A percentile compares a stretch with the other conserved stretches of the same genome.
phyloP scores from a whole-genome alignment of 768 basidiomycete genomes.

The Mycena capillaripes region DNA sequence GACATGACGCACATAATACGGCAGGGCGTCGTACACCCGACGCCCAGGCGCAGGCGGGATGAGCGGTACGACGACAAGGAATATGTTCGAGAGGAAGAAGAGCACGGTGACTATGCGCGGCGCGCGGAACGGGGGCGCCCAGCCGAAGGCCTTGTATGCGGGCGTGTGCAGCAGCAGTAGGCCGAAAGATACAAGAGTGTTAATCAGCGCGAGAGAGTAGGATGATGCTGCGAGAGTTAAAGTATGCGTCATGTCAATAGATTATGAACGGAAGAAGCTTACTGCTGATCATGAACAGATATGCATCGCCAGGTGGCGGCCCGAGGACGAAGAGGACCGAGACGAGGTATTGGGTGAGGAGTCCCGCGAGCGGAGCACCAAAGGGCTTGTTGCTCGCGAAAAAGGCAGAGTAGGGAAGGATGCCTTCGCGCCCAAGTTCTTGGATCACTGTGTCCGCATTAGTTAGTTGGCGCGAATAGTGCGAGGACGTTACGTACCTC shows the following conservation, averaged over 20 bases:
- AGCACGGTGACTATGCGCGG: constrained; percentile 62
- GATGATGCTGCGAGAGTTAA: constrained; percentile 61
- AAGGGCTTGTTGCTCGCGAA: constrained; percentile 83
- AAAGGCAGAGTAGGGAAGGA: constrained; percentile 74
- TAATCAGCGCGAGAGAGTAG: constrained; percentile 70
- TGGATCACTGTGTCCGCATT: constrained; percentile 66
- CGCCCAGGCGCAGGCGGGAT: constrained; percentile 70
- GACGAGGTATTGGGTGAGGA: constrained; percentile 73
- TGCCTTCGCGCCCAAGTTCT: constrained; percentile 80
- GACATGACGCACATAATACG: constrained; percentile 80
- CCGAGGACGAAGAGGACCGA: constrained; percentile 68
- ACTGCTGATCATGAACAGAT: constrained; percentile 79
- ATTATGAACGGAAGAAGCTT: constrained; percentile 38
- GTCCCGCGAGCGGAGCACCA: constrained; percentile 72
- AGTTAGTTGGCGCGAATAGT: not conserved
- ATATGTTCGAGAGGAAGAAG: constrained; percentile 77
- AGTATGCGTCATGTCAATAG: not conserved
- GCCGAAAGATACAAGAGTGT: constrained; percentile 71
- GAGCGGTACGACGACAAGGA: constrained; percentile 73
- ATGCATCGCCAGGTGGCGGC: constrained; percentile 81
- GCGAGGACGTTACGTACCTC: constrained; percentile 57
- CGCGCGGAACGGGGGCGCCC: constrained; percentile 77
- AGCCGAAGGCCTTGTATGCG: constrained; percentile 58
- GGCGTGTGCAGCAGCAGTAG: constrained; percentile 71
- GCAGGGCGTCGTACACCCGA: constrained; percentile 67